phyloP scores from a whole-genome alignment of 768 basidiomycete genomes.

The Calocera viscosa region DNA sequence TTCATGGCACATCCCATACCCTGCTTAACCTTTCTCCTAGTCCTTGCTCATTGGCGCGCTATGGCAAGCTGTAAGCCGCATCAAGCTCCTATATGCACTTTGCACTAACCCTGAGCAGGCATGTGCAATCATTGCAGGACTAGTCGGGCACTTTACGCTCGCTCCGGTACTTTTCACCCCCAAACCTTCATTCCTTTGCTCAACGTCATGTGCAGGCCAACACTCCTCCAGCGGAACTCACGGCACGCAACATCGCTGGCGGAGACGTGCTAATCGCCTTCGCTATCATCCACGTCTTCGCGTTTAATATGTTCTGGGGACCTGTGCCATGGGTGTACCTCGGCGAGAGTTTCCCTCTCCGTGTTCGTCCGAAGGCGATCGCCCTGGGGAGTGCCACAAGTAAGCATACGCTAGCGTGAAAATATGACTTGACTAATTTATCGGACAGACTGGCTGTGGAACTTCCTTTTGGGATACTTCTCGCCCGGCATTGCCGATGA shows the following conservation, averaged over 20 bases:
- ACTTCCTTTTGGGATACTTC: conserved; percentile 62
- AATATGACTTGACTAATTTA: conserved; percentile 10
- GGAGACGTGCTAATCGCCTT: conserved; percentile 61
- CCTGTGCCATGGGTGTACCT: conserved; percentile 60
- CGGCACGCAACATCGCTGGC: conserved; percentile 44
- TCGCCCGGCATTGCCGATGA: conserved; percentile 49
- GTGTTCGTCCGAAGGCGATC: conserved; percentile 64
- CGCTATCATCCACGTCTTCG: conserved; percentile 62
- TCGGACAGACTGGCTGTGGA: conserved; percentile 51
- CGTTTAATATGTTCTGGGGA: conserved; percentile 65
- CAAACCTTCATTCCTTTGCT: neutral
- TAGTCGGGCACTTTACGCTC: conserved; percentile 58
- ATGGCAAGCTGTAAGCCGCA: conserved; percentile 34
- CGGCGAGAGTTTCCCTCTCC: conserved; percentile 70
- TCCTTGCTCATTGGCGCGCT: conserved; percentile 55
- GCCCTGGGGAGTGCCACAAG: conserved; percentile 55
- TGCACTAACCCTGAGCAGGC: neutral
- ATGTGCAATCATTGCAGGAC: conserved; percentile 36
- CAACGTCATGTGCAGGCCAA: conserved; percentile 20
- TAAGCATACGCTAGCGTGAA: conserved; percentile 21
- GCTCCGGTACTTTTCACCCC: conserved; percentile 29
- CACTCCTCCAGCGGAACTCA: conserved; percentile 38
- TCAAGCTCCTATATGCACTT: neutral
- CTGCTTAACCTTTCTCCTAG: conserved; percentile 22
- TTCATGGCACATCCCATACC: neutral